These are phyloP conservation scores for Fusarium luffae DNA, from an alignment of 2,329 filamentous ascomycete species.

Conservation along the genomic window DNA sequence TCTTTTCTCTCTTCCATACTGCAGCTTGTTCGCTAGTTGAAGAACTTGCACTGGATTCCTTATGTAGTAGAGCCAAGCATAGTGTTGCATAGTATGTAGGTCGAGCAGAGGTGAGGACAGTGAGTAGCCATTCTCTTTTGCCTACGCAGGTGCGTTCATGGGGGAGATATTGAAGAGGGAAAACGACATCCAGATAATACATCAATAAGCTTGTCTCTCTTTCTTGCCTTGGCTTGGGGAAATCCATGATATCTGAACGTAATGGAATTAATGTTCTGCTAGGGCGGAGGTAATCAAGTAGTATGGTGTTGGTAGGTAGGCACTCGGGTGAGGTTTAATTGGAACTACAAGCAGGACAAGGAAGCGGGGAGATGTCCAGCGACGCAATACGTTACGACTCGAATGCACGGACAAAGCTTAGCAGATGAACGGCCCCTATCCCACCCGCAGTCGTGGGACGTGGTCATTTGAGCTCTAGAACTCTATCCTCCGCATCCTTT, in stretches of 20 bases:
- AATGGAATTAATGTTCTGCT: background rate
- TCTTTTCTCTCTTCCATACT: background rate
- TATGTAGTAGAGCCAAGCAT: background rate
- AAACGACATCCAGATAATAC: background rate
- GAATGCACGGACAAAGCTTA: background rate
- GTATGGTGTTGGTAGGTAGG: background rate
- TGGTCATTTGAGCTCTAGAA: too few relatives aligned
- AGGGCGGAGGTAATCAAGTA: background rate
- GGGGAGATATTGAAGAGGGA: background rate
- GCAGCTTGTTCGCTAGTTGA: background rate
- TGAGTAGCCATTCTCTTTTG: background rate
- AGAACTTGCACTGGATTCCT: background rate
- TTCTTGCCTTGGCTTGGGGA: background rate
- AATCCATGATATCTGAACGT: background rate
- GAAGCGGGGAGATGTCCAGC: background rate
- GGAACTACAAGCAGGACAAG: background rate
- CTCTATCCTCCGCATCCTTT: background rate
- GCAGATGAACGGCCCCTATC: background rate
- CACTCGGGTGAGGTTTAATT: background rate
- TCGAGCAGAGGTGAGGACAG: background rate
- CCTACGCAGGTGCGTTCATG: background rate
- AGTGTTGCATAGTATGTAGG: background rate
- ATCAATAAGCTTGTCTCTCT: background rate
- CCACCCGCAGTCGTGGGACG: background rate
- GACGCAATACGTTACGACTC: background rate